Evolutionary conservation across 2,329 filamentous ascomycete genomes (phyloP).

Genomic region (Colletotrichum sp.): DNA sequence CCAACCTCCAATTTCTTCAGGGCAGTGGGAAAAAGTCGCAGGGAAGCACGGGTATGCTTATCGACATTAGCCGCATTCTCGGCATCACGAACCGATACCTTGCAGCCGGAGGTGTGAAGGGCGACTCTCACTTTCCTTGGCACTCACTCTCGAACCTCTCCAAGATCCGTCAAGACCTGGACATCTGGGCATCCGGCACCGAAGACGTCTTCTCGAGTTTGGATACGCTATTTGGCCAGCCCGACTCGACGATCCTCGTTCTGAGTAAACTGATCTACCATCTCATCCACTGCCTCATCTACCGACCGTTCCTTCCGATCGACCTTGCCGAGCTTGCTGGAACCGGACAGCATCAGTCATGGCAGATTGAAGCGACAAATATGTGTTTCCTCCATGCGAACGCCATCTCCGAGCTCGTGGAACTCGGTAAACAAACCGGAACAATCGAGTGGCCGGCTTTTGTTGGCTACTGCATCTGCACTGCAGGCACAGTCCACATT

Average conservation of each 20-base stretch:
- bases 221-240: constrained; percentile 75
- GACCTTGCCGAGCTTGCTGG: constrained; percentile 82
- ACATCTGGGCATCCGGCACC: constrained; percentile 84
- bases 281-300: constrained; percentile 84
- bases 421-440: constrained; percentile 75
- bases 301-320: constrained; percentile 85
- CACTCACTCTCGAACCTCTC: constrained; percentile 85
- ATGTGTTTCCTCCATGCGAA: constrained; percentile 87
- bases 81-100: constrained; percentile 85
- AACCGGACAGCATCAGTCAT: constrained; percentile 84
- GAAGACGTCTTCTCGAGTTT: constrained; percentile 80
- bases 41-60: constrained; percentile 79
- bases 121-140: constrained; percentile 91
- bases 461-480: constrained; percentile 85
- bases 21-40: constrained; percentile 73
- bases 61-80: constrained; percentile 83
- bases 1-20: constrained; percentile 77
- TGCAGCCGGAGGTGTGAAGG: constrained; percentile 84
- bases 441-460: constrained; percentile 86
- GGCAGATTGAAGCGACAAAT: constrained; percentile 91
- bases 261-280: constrained; percentile 89
- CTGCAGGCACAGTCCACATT: constrained; percentile 86
- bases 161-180: constrained; percentile 83
- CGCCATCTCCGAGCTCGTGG: constrained; percentile 82
- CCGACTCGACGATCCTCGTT: constrained; percentile 78